Evolutionary conservation across 2,329 filamentous ascomycete genomes (phyloP).

Genomic region (Ophiostoma triangulosporum): DNA sequence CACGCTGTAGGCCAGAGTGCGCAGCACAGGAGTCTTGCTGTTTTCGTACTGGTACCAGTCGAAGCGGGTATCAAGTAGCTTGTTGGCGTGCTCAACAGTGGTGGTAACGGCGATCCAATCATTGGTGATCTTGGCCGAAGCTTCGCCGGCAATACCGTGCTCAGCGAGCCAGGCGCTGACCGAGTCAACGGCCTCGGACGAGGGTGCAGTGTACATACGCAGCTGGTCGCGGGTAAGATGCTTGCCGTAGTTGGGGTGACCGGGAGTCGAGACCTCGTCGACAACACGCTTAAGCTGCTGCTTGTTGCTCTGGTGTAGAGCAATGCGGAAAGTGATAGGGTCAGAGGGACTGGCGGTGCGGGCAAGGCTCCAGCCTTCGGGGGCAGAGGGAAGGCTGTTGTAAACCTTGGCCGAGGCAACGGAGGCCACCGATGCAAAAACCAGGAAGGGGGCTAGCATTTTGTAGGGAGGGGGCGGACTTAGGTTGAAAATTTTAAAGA

Average conservation of each 20-base stretch:
- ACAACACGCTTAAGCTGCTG: constrained; percentile 42
- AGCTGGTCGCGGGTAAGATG: constrained; percentile 50
- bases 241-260: constrained; percentile 43
- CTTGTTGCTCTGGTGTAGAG: constrained; percentile 33
- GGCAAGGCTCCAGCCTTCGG: constrained; percentile 25
- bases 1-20: constrained; percentile 45
- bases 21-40: constrained; percentile 30
- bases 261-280: constrained; percentile 48
- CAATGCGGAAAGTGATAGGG: constrained; percentile 33
- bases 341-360: constrained; percentile 24
- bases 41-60: constrained; percentile 37
- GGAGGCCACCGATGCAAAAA: constrained; percentile 15
- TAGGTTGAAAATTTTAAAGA: neutral
- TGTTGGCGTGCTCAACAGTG: constrained; percentile 36
- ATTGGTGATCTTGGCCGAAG: constrained; percentile 27
- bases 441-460: constrained; percentile 16
- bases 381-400: constrained; percentile 23
- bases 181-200: constrained; percentile 29
- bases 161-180: constrained; percentile 42
- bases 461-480: neutral
- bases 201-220: constrained; percentile 37
- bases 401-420: constrained; percentile 21
- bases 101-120: constrained; percentile 50
- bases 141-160: constrained; percentile 24
- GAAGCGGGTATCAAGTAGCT: constrained; percentile 44